phyloP scores from a whole-genome alignment of 768 basidiomycete genomes.

The Jaapia argillacea region DNA sequence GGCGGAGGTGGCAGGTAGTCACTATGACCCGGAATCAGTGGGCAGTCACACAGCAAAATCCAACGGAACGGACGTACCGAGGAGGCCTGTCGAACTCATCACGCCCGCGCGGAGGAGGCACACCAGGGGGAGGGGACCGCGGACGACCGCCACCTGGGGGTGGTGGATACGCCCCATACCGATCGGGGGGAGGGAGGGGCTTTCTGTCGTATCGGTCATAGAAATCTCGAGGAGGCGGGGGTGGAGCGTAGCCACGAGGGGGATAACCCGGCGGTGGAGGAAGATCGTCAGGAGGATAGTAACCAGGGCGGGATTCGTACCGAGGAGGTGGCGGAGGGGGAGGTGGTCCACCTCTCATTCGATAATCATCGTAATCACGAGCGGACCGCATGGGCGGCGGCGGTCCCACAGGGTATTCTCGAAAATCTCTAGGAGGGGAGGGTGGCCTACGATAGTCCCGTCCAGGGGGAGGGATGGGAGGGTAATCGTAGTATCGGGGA shows the following conservation, averaged over 20 bases:
- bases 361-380: constrained; percentile 66
- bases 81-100: constrained; percentile 60
- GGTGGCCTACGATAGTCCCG: constrained; percentile 54
- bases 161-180: constrained; percentile 32
- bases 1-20: constrained; percentile 9
- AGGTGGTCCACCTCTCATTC: constrained; percentile 39
- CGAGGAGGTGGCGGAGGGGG: constrained; percentile 40
- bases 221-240: constrained; percentile 38
- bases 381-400: constrained; percentile 32
- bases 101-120: constrained; percentile 38
- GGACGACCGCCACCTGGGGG: constrained; percentile 33
- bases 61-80: constrained; percentile 36
- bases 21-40: constrained; percentile 5
- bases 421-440: constrained; percentile 55
- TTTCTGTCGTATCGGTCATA: constrained; percentile 60
- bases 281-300: constrained; percentile 33
- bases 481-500: constrained; percentile 45
- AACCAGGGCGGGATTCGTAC: constrained; percentile 38
- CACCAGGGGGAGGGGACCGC: constrained; percentile 41
- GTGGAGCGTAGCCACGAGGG: constrained; percentile 39
- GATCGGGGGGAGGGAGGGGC: constrained; percentile 29
- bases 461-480: constrained; percentile 30
- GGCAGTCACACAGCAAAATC: constrained; percentile 7
- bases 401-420: constrained; percentile 41
- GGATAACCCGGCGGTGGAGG: constrained; percentile 33